These are phyloP conservation scores for Metschnikowia henanensis DNA, from an alignment of 805 yeast genomes.

Conservation along the genomic window DNA sequence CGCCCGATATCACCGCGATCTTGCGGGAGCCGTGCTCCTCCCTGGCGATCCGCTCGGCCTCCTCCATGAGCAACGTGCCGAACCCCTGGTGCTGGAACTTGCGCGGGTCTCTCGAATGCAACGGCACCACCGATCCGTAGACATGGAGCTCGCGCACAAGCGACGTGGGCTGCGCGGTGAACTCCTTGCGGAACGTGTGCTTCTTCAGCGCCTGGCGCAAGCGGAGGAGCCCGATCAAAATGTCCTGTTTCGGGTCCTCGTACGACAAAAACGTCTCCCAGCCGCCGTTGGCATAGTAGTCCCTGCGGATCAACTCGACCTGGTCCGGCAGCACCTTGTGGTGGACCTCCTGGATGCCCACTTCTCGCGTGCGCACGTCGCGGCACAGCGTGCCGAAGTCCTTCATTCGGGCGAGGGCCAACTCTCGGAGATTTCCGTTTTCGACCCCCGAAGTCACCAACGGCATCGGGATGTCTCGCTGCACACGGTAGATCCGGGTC, in stretches of 20 bases:
- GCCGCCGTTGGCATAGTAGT: conserved; percentile 96
- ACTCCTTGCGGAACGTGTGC: conserved; percentile 88
- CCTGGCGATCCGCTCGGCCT: conserved; percentile 92
- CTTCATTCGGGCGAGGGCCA: conserved; percentile 96
- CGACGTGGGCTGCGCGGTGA: conserved; percentile 80
- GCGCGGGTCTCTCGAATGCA: conserved; percentile 95
- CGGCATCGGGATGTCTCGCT: conserved; percentile 99
- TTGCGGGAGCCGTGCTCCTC: conserved; percentile 94
- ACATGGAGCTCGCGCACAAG: conserved; percentile 97
- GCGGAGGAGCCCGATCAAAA: conserved; percentile 86
- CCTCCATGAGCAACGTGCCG: conserved; percentile 97
- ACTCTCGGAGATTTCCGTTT: conserved; percentile 92
- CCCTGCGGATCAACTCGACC: conserved; percentile 92
- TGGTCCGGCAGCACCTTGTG: conserved; percentile 97
- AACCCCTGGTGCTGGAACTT: conserved; percentile 99
- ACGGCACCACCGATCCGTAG: conserved; percentile 95
- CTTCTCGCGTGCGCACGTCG: conserved; percentile 97
- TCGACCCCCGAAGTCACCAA: conserved; percentile 97
- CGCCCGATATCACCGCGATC: conserved; percentile 94
- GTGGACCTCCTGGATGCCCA: conserved; percentile 98
- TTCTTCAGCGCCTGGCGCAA: conserved; percentile 86
- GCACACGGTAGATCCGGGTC: conserved; percentile 98
- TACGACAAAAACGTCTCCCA: conserved; percentile 97
- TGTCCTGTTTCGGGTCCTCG: conserved; percentile 97
- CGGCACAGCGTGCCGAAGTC: conserved; percentile 96